phyloP scores from a whole-genome alignment of 352 stramenopile genomes.

The Pythium insidiosum region DNA sequence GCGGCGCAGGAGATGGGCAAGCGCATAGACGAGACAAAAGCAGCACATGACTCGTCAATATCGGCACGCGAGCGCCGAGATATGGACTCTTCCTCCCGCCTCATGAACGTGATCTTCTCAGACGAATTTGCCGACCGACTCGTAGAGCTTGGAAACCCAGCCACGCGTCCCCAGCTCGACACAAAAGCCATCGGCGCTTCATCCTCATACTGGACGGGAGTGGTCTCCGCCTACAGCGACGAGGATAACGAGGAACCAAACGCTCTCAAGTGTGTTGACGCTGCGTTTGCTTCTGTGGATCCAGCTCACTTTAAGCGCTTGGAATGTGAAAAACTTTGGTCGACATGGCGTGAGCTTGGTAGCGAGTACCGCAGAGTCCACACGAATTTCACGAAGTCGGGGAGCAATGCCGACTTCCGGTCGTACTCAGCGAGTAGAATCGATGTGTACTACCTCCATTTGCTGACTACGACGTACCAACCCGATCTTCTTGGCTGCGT shows the following conservation, averaged over 20 bases:
- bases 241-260: background rate
- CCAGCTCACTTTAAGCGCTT: background rate
- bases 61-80: background rate
- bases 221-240: background rate
- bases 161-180: background rate
- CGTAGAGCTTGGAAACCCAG: background rate
- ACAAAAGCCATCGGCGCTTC: background rate
- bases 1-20: background rate
- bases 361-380: background rate
- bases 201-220: background rate
- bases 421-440: background rate
- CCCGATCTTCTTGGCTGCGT: background rate
- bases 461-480: background rate
- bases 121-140: no score
- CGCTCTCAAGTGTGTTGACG: background rate
- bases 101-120: no score
- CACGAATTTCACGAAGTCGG: background rate
- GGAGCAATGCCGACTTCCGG: background rate
- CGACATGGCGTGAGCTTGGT: background rate
- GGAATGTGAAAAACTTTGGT: background rate
- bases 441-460: background rate
- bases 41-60: background rate
- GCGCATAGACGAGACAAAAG: background rate
- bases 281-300: background rate
- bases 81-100: background rate